Percentiles rank a stretch among this genome's conserved stretches.
Evolutionary conservation across 495 filamentous ascomycete genomes (phyloP).

Genomic region (Daldinia decipiens): DNA sequence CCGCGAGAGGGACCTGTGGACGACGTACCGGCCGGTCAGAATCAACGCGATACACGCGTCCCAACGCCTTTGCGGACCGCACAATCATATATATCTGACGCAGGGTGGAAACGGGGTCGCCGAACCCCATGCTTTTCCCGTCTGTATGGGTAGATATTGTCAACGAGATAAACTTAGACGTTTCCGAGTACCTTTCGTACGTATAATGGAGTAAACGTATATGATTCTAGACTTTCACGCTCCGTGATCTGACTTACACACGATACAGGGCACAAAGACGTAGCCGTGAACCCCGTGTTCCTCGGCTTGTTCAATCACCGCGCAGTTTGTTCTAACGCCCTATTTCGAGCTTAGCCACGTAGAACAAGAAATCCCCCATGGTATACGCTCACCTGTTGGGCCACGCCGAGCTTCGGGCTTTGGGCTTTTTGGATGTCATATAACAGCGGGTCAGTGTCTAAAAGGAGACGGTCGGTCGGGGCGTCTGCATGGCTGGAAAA

Average conservation of each 20-base stretch:
- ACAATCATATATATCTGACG: conserved; percentile 60
- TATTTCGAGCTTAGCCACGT: conserved; percentile 27
- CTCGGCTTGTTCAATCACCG: conserved; percentile 53
- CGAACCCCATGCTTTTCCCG: conserved; percentile 59
- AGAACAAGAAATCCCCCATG: background rate
- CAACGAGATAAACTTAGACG: background rate
- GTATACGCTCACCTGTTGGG: conserved; percentile 1
- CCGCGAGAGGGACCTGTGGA: background rate
- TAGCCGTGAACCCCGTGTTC: conserved; percentile 55
- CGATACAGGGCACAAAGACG: conserved; percentile 60
- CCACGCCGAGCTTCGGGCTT: background rate
- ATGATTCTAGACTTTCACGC: no score
- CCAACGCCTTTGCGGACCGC: conserved; percentile 50
- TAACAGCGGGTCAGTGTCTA: conserved; percentile 56
- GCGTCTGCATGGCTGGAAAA: conserved; percentile 45
- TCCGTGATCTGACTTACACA: conserved; percentile 44
- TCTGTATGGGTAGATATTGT: conserved; percentile 38
- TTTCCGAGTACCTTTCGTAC: background rate
- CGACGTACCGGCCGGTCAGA: conserved; percentile 48
- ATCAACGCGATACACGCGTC: conserved; percentile 55
- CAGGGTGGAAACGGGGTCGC: conserved; percentile 58
- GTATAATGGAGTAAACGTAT: no score
- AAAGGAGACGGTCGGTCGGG: conserved; percentile 50
- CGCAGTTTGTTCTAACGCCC: conserved; percentile 50
- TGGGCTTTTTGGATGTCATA: conserved; percentile 55